Conservation (phyloP, 495 filamentous ascomycete species). For the Pyrenula aspistea region DNA sequence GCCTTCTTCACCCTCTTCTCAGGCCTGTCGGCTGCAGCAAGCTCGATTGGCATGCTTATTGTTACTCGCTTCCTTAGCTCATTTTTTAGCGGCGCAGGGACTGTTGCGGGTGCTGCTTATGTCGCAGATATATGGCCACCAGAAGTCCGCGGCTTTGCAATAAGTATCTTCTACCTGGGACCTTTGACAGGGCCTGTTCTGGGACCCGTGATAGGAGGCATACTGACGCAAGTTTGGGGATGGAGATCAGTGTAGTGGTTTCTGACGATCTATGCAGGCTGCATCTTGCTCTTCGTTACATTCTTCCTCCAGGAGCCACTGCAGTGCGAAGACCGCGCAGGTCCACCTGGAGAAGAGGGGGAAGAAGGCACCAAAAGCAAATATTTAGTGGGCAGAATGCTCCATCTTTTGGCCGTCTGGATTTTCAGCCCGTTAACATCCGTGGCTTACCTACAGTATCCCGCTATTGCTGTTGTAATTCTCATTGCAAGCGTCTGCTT, state of each 20-base stretch:
- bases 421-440: neutral
- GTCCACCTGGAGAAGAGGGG: neutral
- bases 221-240: slow-evolving; percentile 50
- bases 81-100: neutral
- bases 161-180: neutral
- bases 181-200: neutral
- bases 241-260: slow-evolving; percentile 69
- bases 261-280: slow-evolving; percentile 41
- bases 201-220: slow-evolving; percentile 54
- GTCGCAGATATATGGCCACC: neutral
- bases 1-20: neutral
- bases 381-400: too few species aligned
- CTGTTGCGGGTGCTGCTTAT: neutral
- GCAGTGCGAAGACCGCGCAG: too few species aligned
- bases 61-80: neutral
- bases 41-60: neutral
- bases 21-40: neutral
- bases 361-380: neutral
- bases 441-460: neutral
- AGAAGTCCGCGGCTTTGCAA: neutral
- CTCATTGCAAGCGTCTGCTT: neutral
- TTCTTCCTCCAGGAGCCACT: slow-evolving; percentile 59
- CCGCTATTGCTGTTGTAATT: neutral
- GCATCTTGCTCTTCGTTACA: slow-evolving; percentile 37
- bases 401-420: too few species aligned